Conservation (phyloP, 805 yeast species). For the Lipomyces sp. region DNA sequence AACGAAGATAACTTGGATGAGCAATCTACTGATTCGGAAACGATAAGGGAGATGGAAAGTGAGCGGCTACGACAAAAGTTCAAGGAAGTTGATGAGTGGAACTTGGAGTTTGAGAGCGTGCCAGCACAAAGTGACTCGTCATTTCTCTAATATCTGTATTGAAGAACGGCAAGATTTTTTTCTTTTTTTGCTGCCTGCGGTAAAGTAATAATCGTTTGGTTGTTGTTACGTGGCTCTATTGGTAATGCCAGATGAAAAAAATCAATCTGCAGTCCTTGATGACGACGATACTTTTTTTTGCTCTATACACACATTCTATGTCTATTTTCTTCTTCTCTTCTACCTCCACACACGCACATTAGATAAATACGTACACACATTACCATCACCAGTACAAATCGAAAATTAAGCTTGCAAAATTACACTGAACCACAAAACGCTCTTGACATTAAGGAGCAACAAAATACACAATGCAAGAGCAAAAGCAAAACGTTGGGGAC, state of each 20-base stretch:
- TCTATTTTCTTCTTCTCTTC: neutral
- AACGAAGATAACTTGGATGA: slow-evolving; percentile 7
- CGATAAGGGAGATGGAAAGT: slow-evolving; percentile 18
- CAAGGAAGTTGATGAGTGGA: slow-evolving; percentile 28
- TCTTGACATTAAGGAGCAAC: neutral
- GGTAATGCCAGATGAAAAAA: slow-evolving; percentile 1
- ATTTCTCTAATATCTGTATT: slow-evolving; percentile 7
- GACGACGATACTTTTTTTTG: neutral
- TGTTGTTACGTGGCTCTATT: neutral
- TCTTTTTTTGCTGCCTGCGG: neutral
- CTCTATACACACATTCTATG: neutral
- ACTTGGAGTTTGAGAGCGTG: slow-evolving; percentile 27
- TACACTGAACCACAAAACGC: neutral
- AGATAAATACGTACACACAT: neutral
- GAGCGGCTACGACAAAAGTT: slow-evolving; percentile 22
- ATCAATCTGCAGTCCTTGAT: neutral
- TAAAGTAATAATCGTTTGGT: neutral
- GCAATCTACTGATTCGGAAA: slow-evolving; percentile 11
- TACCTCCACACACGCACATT: neutral
- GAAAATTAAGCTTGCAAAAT: neutral
- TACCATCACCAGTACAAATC: neutral
- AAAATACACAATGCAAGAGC: neutral
- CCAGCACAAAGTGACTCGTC: slow-evolving; percentile 20
- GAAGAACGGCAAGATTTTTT: neutral
- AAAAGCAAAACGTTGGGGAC: neutral